Conservation (phyloP, 257 asterid species). For the Voacanga thouarsii region DNA sequence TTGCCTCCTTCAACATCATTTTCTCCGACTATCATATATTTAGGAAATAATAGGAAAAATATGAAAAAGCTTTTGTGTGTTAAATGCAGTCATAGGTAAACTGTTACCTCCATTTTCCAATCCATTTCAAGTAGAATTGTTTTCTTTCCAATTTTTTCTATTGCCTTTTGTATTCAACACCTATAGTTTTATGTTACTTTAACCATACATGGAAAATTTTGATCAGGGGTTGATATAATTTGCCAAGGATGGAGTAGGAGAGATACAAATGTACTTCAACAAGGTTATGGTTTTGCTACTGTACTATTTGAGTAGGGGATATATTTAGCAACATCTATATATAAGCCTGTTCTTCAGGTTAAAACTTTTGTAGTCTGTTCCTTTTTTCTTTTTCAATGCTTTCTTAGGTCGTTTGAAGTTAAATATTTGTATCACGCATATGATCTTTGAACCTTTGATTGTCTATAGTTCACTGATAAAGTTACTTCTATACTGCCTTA, state of each 20-base stretch:
- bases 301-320: too few relatives aligned
- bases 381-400: background rate
- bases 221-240: too few relatives aligned
- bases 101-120: background rate
- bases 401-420: background rate
- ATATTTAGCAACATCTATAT: too few relatives aligned
- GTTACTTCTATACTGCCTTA: constrained; percentile 94
- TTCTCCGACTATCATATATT: background rate
- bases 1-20: too few relatives aligned
- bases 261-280: too few relatives aligned
- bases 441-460: constrained; percentile 24
- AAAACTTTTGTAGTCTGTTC: constrained; percentile 11
- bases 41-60: background rate
- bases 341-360: constrained; percentile 97
- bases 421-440: background rate
- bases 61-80: background rate
- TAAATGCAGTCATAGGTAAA: background rate
- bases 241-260: too few relatives aligned
- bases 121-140: background rate
- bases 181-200: background rate
- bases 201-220: too few relatives aligned
- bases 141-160: background rate
- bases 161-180: background rate
- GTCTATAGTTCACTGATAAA: constrained; percentile 85
- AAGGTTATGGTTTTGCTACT: too few relatives aligned